Base-by-base conservation (phyloP, 2,329 filamentous ascomycete species). In the Dothiorella sarmentorum region DNA sequence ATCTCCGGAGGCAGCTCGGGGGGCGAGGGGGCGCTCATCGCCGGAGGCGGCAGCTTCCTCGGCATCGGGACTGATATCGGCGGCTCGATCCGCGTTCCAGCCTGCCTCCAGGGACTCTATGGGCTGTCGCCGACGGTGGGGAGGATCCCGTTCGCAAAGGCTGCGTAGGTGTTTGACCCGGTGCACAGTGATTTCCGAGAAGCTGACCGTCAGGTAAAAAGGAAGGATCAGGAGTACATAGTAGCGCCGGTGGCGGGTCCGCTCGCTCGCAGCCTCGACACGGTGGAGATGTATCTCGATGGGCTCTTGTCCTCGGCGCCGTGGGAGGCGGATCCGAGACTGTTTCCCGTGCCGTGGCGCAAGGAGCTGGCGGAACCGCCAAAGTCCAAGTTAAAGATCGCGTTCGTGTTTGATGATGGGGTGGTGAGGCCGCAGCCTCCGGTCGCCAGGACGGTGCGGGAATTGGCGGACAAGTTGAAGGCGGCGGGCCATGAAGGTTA, bases 251-350 rank as follows among this genome's bases (percentile, higher is more conserved):
- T 38, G 3, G 38, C 42, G 6, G 83, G 84, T 0, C 83, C 83
- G 0, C 63, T 86, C 18, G 80, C 77, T 2, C 82, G 80, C 2
- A 79, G 75, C 52, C 67, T 84, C 1, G 75, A 77, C 1, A 81
- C 0, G 65, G 89, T 15, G 79, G 78, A 44, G 70, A 89, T 3
- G 66, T 85, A 3, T 76, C 84, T 2, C 79, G 83, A 64, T 73
- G 80, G 0, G 67, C 89, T 2, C 72, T 90, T 2, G 75, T 74
- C 15, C 79, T 79, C 33, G 65, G 83, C 55, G 87, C 87, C 83
- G 0, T 90, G 87, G 88, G 70, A 84, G 2, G 73, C 82, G 62
- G 87, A 90, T 67, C 86, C 87, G 0, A 73, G 85, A 0, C 83
- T 86, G 0, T 72, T 84, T 43, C 84, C 87, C 15, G 75, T 90